Evolutionary conservation across 2,329 filamentous ascomycete species (phyloP).

Genomic region (Alternaria gaisen): DNA sequence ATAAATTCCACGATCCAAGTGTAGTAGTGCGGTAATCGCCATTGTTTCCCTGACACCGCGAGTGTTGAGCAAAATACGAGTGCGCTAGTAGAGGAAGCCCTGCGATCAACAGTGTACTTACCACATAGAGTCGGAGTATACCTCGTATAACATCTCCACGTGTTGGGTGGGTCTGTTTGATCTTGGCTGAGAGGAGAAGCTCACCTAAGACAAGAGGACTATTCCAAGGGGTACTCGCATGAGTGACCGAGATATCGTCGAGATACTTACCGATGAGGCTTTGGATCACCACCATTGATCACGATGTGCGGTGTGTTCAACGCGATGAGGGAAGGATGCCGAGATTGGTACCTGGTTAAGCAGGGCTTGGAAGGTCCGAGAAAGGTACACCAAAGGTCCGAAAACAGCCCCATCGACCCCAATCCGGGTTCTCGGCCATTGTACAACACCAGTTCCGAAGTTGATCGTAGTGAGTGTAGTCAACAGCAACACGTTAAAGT

Average conservation of each 20-base stretch:
- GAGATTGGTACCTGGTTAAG: constrained; percentile 4
- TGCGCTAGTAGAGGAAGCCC: neutral
- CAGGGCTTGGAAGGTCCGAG: neutral
- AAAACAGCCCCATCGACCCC: neutral
- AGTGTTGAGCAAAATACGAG: neutral
- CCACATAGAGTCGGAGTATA: neutral
- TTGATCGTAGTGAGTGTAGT: neutral
- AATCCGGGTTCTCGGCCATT: neutral
- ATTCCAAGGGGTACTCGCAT: neutral
- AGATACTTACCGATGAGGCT: neutral
- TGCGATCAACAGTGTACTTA: neutral
- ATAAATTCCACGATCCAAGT: neutral
- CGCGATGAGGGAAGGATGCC: constrained; percentile 1
- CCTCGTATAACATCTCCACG: neutral
- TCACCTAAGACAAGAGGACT: neutral
- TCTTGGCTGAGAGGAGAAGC: constrained; percentile 1
- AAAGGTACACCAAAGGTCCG: neutral
- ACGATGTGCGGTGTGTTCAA: neutral
- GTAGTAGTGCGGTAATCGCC: neutral
- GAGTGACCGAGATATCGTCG: neutral
- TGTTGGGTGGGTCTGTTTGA: neutral
- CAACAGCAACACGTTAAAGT: neutral
- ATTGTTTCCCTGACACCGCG: neutral
- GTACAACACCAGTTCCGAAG: neutral
- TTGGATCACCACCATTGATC: neutral